A percentile compares a stretch with the other conserved stretches of the same genome.
phyloP scores from a whole-genome alignment of 2,329 filamentous ascomycete genomes.

The Talaromyces islandicus region DNA sequence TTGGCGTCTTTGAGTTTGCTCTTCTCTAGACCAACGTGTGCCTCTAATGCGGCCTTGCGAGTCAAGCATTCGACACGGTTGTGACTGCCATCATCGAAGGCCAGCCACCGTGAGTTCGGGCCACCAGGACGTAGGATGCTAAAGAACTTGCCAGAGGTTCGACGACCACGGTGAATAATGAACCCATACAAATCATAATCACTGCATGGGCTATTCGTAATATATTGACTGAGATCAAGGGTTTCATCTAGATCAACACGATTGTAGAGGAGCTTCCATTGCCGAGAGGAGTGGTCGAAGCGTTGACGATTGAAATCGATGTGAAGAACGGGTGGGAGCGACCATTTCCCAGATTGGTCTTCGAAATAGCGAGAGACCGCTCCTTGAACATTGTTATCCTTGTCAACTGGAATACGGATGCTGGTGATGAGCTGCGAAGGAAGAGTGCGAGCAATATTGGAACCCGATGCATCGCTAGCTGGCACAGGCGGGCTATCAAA shows the following conservation, averaged over 20 bases:
- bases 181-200: constrained; percentile 56
- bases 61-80: constrained; percentile 54
- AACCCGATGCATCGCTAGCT: constrained; percentile 22
- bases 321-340: constrained; percentile 45
- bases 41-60: constrained; percentile 47
- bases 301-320: constrained; percentile 54
- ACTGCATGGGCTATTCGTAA: constrained; percentile 27
- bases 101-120: constrained; percentile 52
- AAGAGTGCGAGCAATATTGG: constrained; percentile 24
- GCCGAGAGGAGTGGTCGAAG: constrained; percentile 48
- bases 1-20: constrained; percentile 36
- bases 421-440: constrained; percentile 33
- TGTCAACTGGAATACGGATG: constrained; percentile 33
- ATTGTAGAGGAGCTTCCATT: constrained; percentile 54
- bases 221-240: constrained; percentile 39
- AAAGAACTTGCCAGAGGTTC: constrained; percentile 55
- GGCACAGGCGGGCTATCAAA: constrained; percentile 39
- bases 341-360: constrained; percentile 32
- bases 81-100: constrained; percentile 51
- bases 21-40: constrained; percentile 43
- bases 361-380: constrained; percentile 27
- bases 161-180: constrained; percentile 53
- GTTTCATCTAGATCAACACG: constrained; percentile 52
- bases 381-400: constrained; percentile 31
- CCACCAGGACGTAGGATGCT: constrained; percentile 55